A percentile compares a stretch with the other conserved stretches of the same genome.
Conservation (phyloP, 2,329 filamentous ascomycete species). For the Botrytis byssoidea region DNA sequence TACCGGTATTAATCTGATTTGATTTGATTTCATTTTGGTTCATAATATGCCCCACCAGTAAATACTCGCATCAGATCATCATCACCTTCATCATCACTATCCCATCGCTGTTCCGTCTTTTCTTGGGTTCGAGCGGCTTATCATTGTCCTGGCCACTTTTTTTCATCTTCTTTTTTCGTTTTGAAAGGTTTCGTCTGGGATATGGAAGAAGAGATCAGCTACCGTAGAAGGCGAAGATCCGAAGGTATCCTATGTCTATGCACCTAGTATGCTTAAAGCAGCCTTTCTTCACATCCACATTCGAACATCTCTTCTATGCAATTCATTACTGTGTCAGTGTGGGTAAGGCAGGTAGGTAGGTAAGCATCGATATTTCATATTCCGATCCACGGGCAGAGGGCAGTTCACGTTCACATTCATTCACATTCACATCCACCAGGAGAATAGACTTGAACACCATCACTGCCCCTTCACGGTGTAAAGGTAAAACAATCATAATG, state of each 20-base stretch:
- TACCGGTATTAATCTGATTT: not conserved
- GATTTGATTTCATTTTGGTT: no score
- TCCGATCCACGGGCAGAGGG: not conserved
- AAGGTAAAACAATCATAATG: not conserved
- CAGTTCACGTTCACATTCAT: not conserved
- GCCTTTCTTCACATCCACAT: not conserved
- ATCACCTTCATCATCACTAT: not conserved
- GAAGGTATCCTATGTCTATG: not conserved
- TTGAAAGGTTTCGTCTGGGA: not conserved
- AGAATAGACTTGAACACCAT: not conserved
- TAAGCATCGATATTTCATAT: not conserved
- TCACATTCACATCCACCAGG: not conserved
- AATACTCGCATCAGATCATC: slow-evolving; percentile 10
- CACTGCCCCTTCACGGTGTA: not conserved
- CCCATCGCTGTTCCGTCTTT: not conserved
- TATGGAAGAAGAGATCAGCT: not conserved
- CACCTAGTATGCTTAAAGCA: not conserved
- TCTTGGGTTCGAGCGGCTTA: not conserved
- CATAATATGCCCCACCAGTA: not conserved
- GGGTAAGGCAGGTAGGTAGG: no score
- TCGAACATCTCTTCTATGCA: not conserved
- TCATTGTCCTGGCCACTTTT: slow-evolving; percentile 2
- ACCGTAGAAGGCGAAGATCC: not conserved
- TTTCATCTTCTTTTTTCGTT: not conserved
- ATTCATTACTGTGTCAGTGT: not conserved